Conservation (phyloP, 192 early-diverging fungal genomes). For the Coemansia sp. region DNA sequence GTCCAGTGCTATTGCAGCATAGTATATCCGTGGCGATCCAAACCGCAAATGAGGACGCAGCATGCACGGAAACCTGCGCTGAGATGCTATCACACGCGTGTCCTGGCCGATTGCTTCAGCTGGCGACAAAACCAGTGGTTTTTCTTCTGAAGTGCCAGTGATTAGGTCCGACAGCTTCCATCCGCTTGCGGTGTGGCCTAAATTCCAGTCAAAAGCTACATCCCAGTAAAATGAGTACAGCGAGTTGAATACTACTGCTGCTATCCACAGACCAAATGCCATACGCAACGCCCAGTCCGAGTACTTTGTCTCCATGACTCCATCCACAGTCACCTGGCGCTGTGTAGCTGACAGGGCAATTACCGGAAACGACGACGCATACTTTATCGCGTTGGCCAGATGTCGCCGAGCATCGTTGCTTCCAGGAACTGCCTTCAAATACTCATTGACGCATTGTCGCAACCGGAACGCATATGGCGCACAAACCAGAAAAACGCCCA, state of each 20-base stretch:
- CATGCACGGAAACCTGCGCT: slow-evolving; percentile 14
- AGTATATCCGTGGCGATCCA: slow-evolving; percentile 63
- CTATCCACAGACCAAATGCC: slow-evolving; percentile 56
- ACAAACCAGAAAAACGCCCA: slow-evolving; percentile 30
- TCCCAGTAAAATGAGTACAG: slow-evolving; percentile 97
- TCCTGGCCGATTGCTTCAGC: background rate
- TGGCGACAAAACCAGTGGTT: background rate
- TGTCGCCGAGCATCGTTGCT: slow-evolving; percentile 61
- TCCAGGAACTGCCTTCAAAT: slow-evolving; percentile 17
- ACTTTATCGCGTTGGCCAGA: slow-evolving; percentile 90
- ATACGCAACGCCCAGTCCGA: slow-evolving; percentile 24
- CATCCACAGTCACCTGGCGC: slow-evolving; percentile 17
- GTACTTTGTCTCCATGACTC: slow-evolving; percentile 23
- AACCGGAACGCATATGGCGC: slow-evolving; percentile 51
- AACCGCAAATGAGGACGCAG: slow-evolving; percentile 71
- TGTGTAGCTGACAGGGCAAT: slow-evolving; percentile 45
- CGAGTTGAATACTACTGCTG: slow-evolving; percentile 78
- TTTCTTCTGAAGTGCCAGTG: slow-evolving; percentile 8
- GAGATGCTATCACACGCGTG: background rate
- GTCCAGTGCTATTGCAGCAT: slow-evolving; percentile 74
- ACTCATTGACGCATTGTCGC: slow-evolving; percentile 54
- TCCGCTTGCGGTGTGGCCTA: slow-evolving; percentile 49
- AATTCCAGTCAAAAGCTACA: slow-evolving; percentile 85
- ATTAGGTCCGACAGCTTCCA: slow-evolving; percentile 38
- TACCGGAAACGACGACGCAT: slow-evolving; percentile 65